These are phyloP conservation scores for Maudiozyma bulderi DNA, from an alignment of 805 yeast species.

Conservation along the genomic window DNA sequence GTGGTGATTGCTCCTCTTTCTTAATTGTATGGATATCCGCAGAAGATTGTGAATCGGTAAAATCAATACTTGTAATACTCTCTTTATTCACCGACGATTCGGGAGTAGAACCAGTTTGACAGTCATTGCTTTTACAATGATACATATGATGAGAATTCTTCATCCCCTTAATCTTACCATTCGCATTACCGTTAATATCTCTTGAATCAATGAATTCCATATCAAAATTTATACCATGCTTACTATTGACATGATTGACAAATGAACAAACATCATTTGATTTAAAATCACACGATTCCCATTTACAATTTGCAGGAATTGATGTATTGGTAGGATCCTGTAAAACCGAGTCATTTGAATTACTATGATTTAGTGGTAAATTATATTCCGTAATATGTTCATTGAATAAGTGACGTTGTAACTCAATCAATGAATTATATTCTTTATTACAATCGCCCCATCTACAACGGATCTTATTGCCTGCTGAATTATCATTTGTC, in stretches of 20 bases:
- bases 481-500: constrained; percentile 8
- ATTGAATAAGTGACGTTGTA: constrained; percentile 45
- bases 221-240: constrained; percentile 34
- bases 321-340: not conserved
- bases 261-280: constrained; percentile 45
- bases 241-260: constrained; percentile 47
- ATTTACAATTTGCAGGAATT: constrained; percentile 42
- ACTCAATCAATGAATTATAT: constrained; percentile 31
- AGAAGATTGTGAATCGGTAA: not conserved
- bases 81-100: not conserved
- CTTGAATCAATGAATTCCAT: constrained; percentile 18
- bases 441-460: constrained; percentile 53
- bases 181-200: not conserved
- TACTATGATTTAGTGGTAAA: not conserved
- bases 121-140: constrained; percentile 1
- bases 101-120: not conserved
- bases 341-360: not conserved
- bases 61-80: not conserved
- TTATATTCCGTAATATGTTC: constrained; percentile 34
- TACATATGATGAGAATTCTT: not conserved
- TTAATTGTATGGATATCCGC: too few relatives aligned
- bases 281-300: constrained; percentile 61
- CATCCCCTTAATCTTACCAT: not conserved
- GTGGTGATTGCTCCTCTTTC: not conserved
- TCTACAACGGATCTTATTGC: constrained; percentile 38